Conservation (phyloP, 768 basidiomycete genomes). For the Boletus eberwhitei region DNA sequence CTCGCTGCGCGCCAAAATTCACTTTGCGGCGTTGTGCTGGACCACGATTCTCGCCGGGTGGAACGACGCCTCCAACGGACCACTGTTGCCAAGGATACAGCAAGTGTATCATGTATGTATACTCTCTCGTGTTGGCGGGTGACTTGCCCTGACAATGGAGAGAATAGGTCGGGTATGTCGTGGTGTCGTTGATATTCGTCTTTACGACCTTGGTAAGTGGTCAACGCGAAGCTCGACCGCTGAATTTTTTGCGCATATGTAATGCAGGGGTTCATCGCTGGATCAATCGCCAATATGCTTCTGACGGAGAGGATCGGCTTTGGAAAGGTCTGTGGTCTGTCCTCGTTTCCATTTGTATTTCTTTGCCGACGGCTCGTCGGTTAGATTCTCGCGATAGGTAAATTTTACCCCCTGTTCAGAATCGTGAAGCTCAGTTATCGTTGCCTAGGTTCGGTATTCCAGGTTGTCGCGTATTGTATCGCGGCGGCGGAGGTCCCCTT, state of each 20-base stretch:
- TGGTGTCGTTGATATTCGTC: slow-evolving; percentile 59
- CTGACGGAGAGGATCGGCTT: slow-evolving; percentile 41
- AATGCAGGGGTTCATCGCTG: slow-evolving; percentile 39
- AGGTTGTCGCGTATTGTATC: slow-evolving; percentile 1
- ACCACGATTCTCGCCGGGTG: slow-evolving; percentile 1
- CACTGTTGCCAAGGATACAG: slow-evolving; percentile 10
- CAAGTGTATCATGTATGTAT: slow-evolving; percentile 5
- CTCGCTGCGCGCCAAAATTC: slow-evolving; percentile 3
- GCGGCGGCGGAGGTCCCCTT: background rate
- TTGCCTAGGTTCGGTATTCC: background rate
- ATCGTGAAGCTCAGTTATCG: slow-evolving; percentile 18
- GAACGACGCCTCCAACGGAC: slow-evolving; percentile 11
- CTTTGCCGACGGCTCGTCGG: background rate
- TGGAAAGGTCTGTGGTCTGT: slow-evolving; percentile 32
- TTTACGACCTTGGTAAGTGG: slow-evolving; percentile 38
- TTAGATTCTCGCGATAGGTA: slow-evolving; percentile 39
- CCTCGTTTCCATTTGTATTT: background rate
- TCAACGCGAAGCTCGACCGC: background rate
- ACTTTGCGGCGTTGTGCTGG: slow-evolving; percentile 10
- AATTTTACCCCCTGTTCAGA: slow-evolving; percentile 32
- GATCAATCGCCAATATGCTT: slow-evolving; percentile 42
- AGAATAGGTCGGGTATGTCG: slow-evolving; percentile 41
- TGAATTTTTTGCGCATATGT: slow-evolving; percentile 13
- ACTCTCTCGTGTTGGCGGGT: background rate
- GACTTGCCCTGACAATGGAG: background rate